Base-by-base conservation (phyloP, 164 flowering plant species). In the Kalanchoe fedtschenkoi region DNA sequence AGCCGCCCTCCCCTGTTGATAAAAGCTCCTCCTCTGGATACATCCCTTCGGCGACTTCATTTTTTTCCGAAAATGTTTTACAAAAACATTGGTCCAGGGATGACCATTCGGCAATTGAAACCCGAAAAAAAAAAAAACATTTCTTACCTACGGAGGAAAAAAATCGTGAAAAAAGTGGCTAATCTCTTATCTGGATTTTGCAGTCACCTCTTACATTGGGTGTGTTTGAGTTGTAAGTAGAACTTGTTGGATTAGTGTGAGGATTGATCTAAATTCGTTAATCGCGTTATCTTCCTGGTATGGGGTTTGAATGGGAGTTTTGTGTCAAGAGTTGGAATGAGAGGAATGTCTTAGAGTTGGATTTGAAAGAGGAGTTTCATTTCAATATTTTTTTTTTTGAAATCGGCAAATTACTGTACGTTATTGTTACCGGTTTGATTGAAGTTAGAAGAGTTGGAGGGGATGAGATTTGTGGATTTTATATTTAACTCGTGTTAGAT, bases 41-140 rank as follows among this genome's bases (percentile, higher is more conserved):
- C 37, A 58, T 58, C 61, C 61, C 61, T 22, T 14, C 4, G 61
- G 61, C 41, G 39, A 58, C 24, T 9, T 58, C 55, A 47, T 47
- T 47, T 24, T 47, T 47, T 24, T 8, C n/a, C n/a, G 13, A 46
- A 21, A 46, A 21, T 21, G 26, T 46, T 22, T 21, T 5, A 21
- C 24, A 21, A 46, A 46, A 46, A 46, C 6, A 16, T 21, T 46
- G n/a, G 54, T 21, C 54, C 28, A 46, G 54, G 54, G 54, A 46
- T 46, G 54, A 46, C 13, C 53, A 24, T 47, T 47, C 1, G 55
- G 55, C 29, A 47, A 21, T 19, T 19, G 6, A 47, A 3, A 1
- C 55, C 14, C 55, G 29, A 2, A 19, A 47, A 47, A 22, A 47
- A 44, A 44, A 44, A 44, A 44, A 44, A n/a, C n/a, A n/a, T n/a